A percentile compares a stretch with the other conserved stretches of the same genome.
phyloP scores from a whole-genome alignment of 495 filamentous ascomycete genomes.

The Opeltia flavorubescens region DNA sequence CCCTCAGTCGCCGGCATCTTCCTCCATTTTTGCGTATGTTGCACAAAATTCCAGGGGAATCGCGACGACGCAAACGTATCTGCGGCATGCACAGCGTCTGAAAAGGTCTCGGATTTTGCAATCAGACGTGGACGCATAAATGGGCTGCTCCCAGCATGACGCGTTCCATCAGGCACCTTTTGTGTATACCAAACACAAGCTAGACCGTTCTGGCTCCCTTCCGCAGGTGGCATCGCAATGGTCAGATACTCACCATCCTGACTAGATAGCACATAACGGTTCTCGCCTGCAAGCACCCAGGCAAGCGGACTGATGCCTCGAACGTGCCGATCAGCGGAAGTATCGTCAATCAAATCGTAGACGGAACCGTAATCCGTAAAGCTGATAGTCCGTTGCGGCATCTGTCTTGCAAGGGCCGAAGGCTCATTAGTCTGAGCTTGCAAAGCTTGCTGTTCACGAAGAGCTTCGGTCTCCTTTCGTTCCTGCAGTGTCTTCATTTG shows the following conservation, averaged over 20 bases:
- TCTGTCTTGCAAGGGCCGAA: conserved; percentile 17
- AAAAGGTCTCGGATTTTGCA: conserved; percentile 42
- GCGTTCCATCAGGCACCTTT: conserved; percentile 8
- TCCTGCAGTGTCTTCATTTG: conserved; percentile 41
- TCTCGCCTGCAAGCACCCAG: conserved; percentile 62
- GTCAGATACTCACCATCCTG: conserved; percentile 43
- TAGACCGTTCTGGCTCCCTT: not conserved
- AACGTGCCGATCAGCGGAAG: conserved; percentile 62
- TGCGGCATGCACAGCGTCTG: conserved; percentile 62
- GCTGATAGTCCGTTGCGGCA: conserved; percentile 29
- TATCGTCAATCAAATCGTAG: conserved; percentile 75
- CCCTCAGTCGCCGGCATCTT: conserved; percentile 44
- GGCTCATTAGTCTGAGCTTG: not conserved
- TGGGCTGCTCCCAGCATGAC: conserved; percentile 26
- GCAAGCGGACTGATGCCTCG: conserved; percentile 53
- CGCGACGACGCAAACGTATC: conserved; percentile 61
- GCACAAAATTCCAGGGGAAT: conserved; percentile 31
- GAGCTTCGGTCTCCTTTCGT: conserved; percentile 25
- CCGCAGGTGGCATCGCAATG: conserved; percentile 34
- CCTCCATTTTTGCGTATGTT: conserved; percentile 46
- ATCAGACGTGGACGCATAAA: conserved; percentile 54
- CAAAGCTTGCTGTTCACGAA: conserved; percentile 6
- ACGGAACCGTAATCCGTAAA: conserved; percentile 88
- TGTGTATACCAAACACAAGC: conserved; percentile 12
- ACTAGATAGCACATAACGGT: conserved; percentile 51